Percentiles rank a stretch among this genome's conserved stretches.
Conservation (phyloP, 345 rosid genomes). For the Euphorbia peplus region DNA sequence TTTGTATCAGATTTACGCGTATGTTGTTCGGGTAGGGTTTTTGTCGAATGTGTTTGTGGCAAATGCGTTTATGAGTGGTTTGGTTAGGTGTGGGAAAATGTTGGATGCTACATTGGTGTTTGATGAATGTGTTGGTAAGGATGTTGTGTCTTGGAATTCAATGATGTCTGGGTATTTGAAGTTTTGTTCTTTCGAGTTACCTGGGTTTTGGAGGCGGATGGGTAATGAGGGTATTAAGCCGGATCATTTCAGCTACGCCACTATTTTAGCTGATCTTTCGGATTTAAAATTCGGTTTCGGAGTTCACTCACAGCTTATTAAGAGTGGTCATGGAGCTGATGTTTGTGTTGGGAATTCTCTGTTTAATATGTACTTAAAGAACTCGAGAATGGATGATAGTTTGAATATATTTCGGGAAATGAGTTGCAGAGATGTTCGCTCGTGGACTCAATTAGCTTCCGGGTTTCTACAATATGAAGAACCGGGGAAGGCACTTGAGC, state of each 20-base stretch:
- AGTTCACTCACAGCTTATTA: conserved; percentile 47
- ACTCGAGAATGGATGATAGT: conserved; percentile 34
- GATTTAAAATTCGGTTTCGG: conserved; percentile 43
- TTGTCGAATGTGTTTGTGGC: conserved; percentile 37
- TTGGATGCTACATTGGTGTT: conserved; percentile 42
- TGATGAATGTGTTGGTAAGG: conserved; percentile 29
- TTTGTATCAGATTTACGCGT: conserved; percentile 35
- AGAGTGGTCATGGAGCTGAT: conserved; percentile 45
- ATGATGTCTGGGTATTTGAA: conserved; percentile 49
- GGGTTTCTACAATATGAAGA: conserved; percentile 44
- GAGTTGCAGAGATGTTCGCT: conserved; percentile 35
- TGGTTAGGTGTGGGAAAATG: conserved; percentile 41
- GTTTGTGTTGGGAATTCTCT: conserved; percentile 48
- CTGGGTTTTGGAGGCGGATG: conserved; percentile 43
- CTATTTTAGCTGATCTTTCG: conserved; percentile 35
- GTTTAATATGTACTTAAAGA: conserved; percentile 46
- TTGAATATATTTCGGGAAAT: conserved; percentile 39
- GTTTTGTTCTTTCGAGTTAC: conserved; percentile 27
- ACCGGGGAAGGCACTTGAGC: conserved; percentile 39
- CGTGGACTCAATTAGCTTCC: conserved; percentile 54
- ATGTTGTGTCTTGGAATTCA: conserved; percentile 55
- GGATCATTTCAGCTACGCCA: conserved; percentile 46
- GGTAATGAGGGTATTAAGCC: conserved; percentile 41
- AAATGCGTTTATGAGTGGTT: conserved; percentile 47
- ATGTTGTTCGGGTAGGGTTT: conserved; percentile 36